These are phyloP conservation scores for Pyrus bretschneideri DNA, from an alignment of 306 rosid species.

Conservation along the genomic window DNA sequence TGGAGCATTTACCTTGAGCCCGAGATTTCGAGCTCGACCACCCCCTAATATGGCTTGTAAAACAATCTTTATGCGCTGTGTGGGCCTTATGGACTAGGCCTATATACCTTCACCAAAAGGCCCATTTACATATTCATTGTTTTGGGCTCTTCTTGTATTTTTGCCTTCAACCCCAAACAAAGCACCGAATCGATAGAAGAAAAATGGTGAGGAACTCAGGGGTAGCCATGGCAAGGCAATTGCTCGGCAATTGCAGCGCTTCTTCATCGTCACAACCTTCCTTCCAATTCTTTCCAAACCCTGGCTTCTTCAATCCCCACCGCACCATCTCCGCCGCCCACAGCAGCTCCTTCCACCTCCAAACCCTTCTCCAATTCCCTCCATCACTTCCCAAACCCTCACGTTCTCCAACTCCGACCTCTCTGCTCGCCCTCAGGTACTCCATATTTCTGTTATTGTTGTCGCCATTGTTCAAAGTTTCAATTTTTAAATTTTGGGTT, in stretches of 20 bases:
- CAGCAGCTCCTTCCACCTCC: constrained; percentile 2
- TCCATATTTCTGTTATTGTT: background rate
- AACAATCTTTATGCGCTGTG: background rate
- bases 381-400: background rate
- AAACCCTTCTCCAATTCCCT: constrained; percentile 5
- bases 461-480: background rate
- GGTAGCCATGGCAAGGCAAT: background rate
- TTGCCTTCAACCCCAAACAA: background rate
- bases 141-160: background rate
- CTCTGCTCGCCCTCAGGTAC: constrained; percentile 19
- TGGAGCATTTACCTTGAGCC: too few species aligned
- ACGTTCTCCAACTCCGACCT: constrained; percentile 1
- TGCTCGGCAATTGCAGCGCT: background rate
- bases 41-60: too few species aligned
- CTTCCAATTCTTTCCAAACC: constrained; percentile 3
- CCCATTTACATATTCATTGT: background rate
- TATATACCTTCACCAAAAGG: background rate
- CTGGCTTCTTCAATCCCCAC: background rate
- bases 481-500: background rate
- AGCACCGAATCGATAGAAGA: background rate
- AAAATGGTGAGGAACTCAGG: background rate
- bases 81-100: background rate
- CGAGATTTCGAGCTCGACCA: too few species aligned
- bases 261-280: background rate
- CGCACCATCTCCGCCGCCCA: background rate